Evolutionary conservation across 2,329 filamentous ascomycete genomes (phyloP), one percentile per base, ranked within the genome.

Genomic region (Claviceps africana): DNA sequence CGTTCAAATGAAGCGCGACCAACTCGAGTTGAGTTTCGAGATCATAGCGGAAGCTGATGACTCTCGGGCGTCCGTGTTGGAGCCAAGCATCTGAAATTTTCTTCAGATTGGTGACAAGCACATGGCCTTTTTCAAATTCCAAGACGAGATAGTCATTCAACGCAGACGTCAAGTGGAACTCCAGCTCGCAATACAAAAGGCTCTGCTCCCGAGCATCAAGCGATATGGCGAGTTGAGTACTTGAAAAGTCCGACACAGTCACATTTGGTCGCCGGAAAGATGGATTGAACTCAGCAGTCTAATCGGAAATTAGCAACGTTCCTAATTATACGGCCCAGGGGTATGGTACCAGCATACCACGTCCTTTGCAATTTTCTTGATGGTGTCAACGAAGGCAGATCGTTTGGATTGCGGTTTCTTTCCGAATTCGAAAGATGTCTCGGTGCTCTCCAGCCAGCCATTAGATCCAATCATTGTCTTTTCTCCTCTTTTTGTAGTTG

Each of bases 11-110:
- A 9, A 74, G 60, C 17, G 62, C 59, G 22, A 81, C 62, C 11
- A 82, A 70, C 11, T 78, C 75, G n/a, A 81, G 60, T 63, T 81
- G 78, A 1, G 77, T 80, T 64, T 81, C 77, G 2, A 81, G 62
- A 54, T 82, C 77, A 61, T 78, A 81, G 19, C 76, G 74, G 61
- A 80, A 81, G 13, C 75, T 74, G 22, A 77, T 63, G 9, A 81
- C 77, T 52, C 69, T 72, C 6, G 77, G 76, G 0, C 75, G 75
- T 40, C 77, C 77, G 56, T 73, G 71, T 44, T 70, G 66, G 25
- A 67, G 64, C 78, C 77, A 82, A 5, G 59, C 62, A 49, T 80
- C 75, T 2, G 71, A 69, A 8, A 79, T 63, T 54, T 70, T 72
- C 57, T 75, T 74, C 54, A 77, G 70, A 58, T 76, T 75, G 56